Conservation (phyloP, 1,139 yeast species). For the Geotrichum carabidarum region DNA sequence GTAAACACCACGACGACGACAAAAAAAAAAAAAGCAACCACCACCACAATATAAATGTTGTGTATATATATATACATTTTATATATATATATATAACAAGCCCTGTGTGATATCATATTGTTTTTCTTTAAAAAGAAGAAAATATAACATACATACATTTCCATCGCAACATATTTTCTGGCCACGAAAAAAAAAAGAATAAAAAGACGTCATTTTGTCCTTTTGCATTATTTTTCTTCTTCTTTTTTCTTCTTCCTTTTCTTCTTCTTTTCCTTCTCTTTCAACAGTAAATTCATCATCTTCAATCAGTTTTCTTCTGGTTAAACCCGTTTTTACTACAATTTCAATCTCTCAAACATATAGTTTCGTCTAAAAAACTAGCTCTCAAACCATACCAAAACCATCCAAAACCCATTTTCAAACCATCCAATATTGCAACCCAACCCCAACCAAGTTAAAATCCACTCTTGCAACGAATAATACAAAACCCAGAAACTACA, state of each 20-base stretch:
- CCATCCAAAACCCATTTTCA: not conserved
- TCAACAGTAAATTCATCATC: not conserved
- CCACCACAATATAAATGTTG: no score
- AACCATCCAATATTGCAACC: not conserved
- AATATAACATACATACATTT: no score
- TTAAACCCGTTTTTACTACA: not conserved
- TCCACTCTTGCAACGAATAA: no score
- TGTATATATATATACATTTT: no score
- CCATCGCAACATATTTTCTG: no score
- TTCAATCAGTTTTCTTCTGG: not conserved
- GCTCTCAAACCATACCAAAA: not conserved
- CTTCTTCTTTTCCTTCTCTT: not conserved
- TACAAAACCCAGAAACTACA: constrained; percentile 23
- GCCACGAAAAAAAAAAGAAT: not conserved
- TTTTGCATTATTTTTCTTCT: not conserved
- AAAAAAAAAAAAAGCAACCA: no score
- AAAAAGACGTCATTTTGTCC: not conserved
- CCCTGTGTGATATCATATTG: no score
- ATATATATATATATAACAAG: no score
- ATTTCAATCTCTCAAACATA: not conserved
- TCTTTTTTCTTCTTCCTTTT: not conserved
- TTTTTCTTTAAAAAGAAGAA: not conserved
- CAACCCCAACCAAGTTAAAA: not conserved
- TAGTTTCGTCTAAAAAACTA: no score
- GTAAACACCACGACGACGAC: no score